A percentile compares a stretch with the other conserved stretches of the same genome.
Conservation (phyloP, 2,329 filamentous ascomycete genomes). For the Karstenula rhodostoma region DNA sequence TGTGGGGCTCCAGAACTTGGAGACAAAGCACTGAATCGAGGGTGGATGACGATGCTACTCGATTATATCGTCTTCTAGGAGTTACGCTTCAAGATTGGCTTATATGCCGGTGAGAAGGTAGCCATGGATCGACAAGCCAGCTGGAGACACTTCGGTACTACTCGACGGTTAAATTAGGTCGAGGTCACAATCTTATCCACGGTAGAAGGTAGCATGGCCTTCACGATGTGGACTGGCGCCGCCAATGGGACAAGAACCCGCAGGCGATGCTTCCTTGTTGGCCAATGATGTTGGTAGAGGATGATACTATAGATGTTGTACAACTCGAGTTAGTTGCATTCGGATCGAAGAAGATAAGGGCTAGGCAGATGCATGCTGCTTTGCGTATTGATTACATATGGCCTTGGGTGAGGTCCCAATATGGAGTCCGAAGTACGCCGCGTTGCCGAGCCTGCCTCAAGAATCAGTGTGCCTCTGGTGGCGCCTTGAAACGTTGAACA, state of each 20-base stretch:
- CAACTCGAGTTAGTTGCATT: constrained; percentile 7
- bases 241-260: neutral
- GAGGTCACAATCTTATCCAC: too few species aligned
- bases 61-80: too few species aligned
- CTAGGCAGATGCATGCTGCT: neutral
- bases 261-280: neutral
- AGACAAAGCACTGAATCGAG: too few species aligned
- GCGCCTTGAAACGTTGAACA: constrained; percentile 6
- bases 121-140: too few species aligned
- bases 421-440: constrained; percentile 5
- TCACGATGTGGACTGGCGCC: neutral
- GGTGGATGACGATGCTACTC: too few species aligned
- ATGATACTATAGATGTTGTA: neutral
- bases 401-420: neutral
- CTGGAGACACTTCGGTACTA: too few species aligned
- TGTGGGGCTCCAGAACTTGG: too few species aligned
- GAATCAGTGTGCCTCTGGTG: neutral
- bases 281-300: neutral
- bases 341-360: neutral
- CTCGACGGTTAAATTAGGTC: too few species aligned
- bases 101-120: too few species aligned
- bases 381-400: neutral
- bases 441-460: too few species aligned
- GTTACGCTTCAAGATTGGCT: too few species aligned
- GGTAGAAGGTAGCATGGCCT: too few species aligned